A percentile compares a stretch with the other conserved stretches of the same genome.
phyloP scores from a whole-genome alignment of 169 alveolate species.

The Perkinsus chesapeaki region DNA sequence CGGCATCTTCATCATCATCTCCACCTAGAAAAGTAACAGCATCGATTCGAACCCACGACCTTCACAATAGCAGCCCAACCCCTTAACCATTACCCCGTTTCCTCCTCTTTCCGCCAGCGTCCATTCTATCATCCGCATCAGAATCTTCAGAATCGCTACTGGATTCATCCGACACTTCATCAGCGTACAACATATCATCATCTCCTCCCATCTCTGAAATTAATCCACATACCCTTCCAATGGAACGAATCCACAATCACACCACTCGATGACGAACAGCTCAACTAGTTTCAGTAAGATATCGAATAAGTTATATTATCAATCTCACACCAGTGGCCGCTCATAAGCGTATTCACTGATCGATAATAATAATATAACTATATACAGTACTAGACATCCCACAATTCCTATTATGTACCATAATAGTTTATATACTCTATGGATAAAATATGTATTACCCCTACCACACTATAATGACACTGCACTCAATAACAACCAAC shows the following conservation, averaged over 20 bases:
- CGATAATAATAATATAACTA: no score
- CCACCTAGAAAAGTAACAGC: not conserved
- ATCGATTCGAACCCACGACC: not conserved
- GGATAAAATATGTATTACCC: no score
- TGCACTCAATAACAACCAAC: no score
- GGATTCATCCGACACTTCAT: not conserved
- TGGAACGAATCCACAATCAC: no score
- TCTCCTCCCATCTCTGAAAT: not conserved
- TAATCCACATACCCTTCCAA: not conserved
- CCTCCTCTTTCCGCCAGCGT: not conserved
- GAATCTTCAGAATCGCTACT: not conserved
- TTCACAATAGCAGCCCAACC: not conserved
- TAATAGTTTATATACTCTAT: no score
- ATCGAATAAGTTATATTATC: no score
- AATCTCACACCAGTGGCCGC: not conserved
- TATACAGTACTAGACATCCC: no score
- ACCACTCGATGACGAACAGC: no score
- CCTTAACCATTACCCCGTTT: not conserved
- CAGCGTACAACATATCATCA: not conserved
- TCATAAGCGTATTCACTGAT: no score
- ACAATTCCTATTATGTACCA: no score
- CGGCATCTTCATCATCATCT: constrained; percentile 11
- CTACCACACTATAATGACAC: no score
- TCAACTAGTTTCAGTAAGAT: no score
- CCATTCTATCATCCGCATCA: not conserved